Percentiles rank a stretch among this genome's conserved stretches.
phyloP scores from a whole-genome alignment of 345 rosid genomes.

The Ceriops decandra region DNA sequence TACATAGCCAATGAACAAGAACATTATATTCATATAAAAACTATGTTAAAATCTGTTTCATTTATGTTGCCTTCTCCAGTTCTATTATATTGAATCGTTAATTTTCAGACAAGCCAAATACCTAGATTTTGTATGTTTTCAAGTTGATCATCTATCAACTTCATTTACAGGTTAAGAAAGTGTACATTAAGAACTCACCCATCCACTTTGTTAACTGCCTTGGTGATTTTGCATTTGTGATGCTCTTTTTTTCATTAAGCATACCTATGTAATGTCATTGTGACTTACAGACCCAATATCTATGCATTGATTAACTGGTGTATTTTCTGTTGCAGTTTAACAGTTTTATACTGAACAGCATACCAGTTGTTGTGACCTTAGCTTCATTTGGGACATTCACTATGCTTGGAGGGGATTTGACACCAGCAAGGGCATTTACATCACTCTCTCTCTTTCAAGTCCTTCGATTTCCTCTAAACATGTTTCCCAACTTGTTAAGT shows the following conservation, averaged over 20 bases:
- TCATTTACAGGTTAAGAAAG: background rate
- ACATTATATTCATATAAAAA: no score
- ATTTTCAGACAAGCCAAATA: no score
- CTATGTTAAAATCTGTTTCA: no score
- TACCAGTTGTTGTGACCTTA: conserved; percentile 33
- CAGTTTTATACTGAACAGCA: conserved; percentile 31
- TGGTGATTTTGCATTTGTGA: background rate
- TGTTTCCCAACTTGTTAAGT: conserved; percentile 33
- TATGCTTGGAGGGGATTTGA: conserved; percentile 32
- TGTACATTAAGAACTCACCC: no score
- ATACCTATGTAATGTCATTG: background rate
- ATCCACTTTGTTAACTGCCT: background rate
- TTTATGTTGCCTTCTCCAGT: no score
- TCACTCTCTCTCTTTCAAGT: conserved; percentile 36
- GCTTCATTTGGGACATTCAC: conserved; percentile 34
- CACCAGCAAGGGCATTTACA: conserved; percentile 35
- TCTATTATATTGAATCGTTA: no score
- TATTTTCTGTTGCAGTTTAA: conserved; percentile 26
- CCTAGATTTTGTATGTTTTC: background rate
- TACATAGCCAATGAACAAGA: no score
- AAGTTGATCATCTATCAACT: background rate
- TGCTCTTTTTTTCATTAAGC: background rate
- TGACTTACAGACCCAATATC: background rate
- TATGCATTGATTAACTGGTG: background rate
- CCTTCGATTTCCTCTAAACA: conserved; percentile 30